These are phyloP conservation scores for Mallotus japonicus DNA, from an alignment of 441 rosid genomes.

Conservation along the genomic window DNA sequence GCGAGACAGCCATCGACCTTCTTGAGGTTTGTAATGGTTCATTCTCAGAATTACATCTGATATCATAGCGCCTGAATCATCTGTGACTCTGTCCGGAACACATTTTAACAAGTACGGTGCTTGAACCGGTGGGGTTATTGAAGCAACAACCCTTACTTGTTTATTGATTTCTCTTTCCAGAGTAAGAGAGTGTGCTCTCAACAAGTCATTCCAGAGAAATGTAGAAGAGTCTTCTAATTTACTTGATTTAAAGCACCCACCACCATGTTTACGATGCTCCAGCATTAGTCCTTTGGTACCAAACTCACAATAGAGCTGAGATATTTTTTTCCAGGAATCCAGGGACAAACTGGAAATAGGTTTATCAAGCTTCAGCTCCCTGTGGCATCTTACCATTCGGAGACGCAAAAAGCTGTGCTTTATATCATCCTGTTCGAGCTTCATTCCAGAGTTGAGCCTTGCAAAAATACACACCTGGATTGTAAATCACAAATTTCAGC, in stretches of 20 bases:
- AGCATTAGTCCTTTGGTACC: conserved; percentile 62
- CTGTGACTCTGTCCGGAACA: conserved; percentile 85
- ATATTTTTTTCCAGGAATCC: conserved; percentile 58
- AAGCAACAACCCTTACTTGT: conserved; percentile 46
- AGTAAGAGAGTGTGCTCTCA: conserved; percentile 60
- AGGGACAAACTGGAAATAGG: conserved; percentile 35
- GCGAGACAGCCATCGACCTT: conserved; percentile 91
- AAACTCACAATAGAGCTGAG: conserved; percentile 81
- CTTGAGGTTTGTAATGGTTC: conserved; percentile 68
- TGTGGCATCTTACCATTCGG: conserved; percentile 57
- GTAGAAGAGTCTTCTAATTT: conserved; percentile 34
- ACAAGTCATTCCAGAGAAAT: conserved; percentile 75
- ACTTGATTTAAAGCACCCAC: conserved; percentile 42
- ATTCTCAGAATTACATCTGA: conserved; percentile 70
- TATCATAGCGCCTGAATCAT: conserved; percentile 90
- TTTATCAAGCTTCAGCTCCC: conserved; percentile 60
- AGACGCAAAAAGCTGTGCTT: conserved; percentile 48
- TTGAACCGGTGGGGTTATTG: conserved; percentile 85
- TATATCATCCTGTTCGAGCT: conserved; percentile 26
- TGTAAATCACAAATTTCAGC: conserved; percentile 1
- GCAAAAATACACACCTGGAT: conserved; percentile 57
- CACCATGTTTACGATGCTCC: conserved; percentile 47
- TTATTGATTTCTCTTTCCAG: conserved; percentile 45
- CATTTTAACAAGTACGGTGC: conserved; percentile 79
- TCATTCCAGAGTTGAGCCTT: conserved; percentile 40